Conservation (phyloP, 2,329 filamentous ascomycete genomes). For the Blastomyces gilchristii region DNA sequence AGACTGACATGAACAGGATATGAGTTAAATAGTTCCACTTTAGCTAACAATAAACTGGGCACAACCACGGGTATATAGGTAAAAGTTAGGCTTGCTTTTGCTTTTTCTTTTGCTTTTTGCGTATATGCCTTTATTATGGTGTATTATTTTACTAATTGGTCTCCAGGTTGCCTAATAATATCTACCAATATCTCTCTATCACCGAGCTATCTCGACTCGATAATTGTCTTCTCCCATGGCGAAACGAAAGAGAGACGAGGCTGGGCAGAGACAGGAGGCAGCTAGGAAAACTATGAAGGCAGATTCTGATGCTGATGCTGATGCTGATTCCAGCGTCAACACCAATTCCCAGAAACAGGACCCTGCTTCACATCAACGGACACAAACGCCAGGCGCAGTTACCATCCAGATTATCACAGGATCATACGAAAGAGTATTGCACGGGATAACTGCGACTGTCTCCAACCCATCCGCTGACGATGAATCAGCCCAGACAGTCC, state of each 20-base stretch:
- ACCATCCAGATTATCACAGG: slow-evolving; percentile 85
- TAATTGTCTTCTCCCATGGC: slow-evolving; percentile 17
- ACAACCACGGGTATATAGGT: not conserved
- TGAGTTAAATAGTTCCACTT: too few relatives aligned
- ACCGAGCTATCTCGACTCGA: slow-evolving; percentile 18
- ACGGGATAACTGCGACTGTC: slow-evolving; percentile 75
- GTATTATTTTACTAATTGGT: not conserved
- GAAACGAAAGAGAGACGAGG: slow-evolving; percentile 37
- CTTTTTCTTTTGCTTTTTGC: not conserved
- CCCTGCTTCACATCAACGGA: slow-evolving; percentile 18
- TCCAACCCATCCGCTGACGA: slow-evolving; percentile 28
- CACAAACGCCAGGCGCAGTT: slow-evolving; percentile 25
- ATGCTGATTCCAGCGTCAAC: slow-evolving; percentile 11
- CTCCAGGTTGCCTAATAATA: not conserved
- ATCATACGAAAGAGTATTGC: slow-evolving; percentile 86
- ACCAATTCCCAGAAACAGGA: slow-evolving; percentile 9
- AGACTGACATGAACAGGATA: not conserved
- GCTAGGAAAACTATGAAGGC: slow-evolving; percentile 29
- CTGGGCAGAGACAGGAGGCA: slow-evolving; percentile 19
- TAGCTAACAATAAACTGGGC: not conserved
- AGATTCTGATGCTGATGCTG: slow-evolving; percentile 9
- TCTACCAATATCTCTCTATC: not conserved
- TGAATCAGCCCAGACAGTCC: slow-evolving; percentile 34
- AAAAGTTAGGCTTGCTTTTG: not conserved
- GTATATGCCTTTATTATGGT: not conserved